Percentiles rank a stretch among this genome's conserved stretches.
These are phyloP conservation scores for Monilinia fructigena DNA, from an alignment of 2,329 filamentous ascomycete species.

Conservation along the genomic window DNA sequence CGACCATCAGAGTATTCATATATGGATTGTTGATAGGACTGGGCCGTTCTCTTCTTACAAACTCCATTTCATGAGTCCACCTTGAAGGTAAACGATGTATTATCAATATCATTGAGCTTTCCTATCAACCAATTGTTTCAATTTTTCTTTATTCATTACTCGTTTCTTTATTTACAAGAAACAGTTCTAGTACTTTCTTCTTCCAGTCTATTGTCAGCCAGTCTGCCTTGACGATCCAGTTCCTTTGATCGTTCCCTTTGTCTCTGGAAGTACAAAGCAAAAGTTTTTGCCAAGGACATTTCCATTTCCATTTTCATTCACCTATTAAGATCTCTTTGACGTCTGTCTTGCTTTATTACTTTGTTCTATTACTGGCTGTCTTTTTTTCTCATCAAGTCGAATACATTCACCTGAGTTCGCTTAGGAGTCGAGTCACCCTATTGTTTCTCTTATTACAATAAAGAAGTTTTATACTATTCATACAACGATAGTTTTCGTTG, in stretches of 20 bases:
- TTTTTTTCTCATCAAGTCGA: background rate
- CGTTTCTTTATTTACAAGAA: conserved; percentile 11
- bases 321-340: background rate
- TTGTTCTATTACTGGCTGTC: background rate
- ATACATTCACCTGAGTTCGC: conserved; percentile 13
- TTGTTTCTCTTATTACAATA: conserved; percentile 17
- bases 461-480: background rate
- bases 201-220: conserved; percentile 7
- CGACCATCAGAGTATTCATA: conserved; percentile 17
- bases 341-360: background rate
- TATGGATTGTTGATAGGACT: conserved; percentile 14
- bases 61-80: background rate
- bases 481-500: conserved; percentile 7
- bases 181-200: conserved; percentile 3
- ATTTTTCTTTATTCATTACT: background rate
- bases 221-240: background rate
- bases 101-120: conserved; percentile 3
- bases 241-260: background rate
- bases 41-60: conserved; percentile 9
- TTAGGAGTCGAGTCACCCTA: conserved; percentile 1
- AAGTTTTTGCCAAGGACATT: conserved; percentile 1
- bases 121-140: conserved; percentile 10
- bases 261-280: conserved; percentile 19
- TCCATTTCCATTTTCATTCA: background rate
- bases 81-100: background rate